Conservation (phyloP, 1,139 yeast species). For the Pichia sp. region DNA sequence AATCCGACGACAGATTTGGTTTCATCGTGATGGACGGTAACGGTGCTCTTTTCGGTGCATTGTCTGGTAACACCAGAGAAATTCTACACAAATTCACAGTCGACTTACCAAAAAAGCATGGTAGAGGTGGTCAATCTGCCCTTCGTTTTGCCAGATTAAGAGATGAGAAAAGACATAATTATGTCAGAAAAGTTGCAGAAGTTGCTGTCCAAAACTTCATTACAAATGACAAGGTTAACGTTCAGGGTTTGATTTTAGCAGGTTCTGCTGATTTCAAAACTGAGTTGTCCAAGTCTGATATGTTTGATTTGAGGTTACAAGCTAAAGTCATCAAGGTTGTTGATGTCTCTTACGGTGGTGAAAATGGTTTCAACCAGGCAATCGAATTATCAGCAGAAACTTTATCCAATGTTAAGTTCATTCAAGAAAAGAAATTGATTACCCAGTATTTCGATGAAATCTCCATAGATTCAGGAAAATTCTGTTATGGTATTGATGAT, state of each 20-base stretch:
- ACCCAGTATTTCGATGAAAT: slow-evolving; percentile 92
- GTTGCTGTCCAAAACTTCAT: slow-evolving; percentile 96
- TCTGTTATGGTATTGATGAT: slow-evolving; percentile 96
- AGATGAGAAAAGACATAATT: slow-evolving; percentile 98
- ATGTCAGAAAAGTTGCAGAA: slow-evolving; percentile 96
- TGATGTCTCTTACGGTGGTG: slow-evolving; percentile 98
- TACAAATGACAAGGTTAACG: slow-evolving; percentile 87
- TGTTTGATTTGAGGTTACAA: slow-evolving; percentile 85
- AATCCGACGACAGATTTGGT: slow-evolving; percentile 93
- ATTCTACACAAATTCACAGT: slow-evolving; percentile 94
- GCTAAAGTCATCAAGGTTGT: slow-evolving; percentile 88
- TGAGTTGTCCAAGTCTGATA: slow-evolving; percentile 85
- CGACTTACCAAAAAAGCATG: slow-evolving; percentile 98
- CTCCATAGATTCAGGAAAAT: slow-evolving; percentile 93
- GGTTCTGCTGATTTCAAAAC: slow-evolving; percentile 99
- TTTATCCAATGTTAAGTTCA: slow-evolving; percentile 91
- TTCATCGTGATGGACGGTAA: slow-evolving; percentile 99
- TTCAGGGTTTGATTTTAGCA: slow-evolving; percentile 89
- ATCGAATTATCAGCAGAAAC: slow-evolving; percentile 97
- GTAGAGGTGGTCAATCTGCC: slow-evolving; percentile 99
- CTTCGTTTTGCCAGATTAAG: slow-evolving; percentile 97
- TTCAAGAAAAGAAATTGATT: slow-evolving; percentile 94
- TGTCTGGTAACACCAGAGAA: slow-evolving; percentile 95
- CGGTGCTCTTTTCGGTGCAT: slow-evolving; percentile 94
- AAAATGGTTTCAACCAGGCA: slow-evolving; percentile 98